Conservation (phyloP, 306 rosid species). For the Mucuna pruriens region DNA sequence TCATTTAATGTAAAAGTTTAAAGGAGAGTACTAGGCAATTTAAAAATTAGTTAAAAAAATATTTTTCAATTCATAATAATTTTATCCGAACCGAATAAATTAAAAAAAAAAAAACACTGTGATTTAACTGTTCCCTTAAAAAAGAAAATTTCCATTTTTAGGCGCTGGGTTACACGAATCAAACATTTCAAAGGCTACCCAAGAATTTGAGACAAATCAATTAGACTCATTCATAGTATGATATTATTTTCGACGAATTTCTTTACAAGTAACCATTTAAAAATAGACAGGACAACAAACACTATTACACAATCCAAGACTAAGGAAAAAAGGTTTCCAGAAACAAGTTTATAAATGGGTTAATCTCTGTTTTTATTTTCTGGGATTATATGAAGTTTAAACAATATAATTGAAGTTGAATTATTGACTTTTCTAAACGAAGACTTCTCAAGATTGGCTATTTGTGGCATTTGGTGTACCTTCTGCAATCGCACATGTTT, state of each 20-base stretch:
- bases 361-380: not conserved
- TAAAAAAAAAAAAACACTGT: too few relatives aligned
- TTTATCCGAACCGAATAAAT: too few relatives aligned
- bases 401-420: not conserved
- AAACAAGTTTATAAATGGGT: not conserved
- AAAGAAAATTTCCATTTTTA: too few relatives aligned
- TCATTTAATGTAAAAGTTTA: too few relatives aligned
- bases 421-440: constrained; percentile 40
- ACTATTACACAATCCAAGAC: not conserved
- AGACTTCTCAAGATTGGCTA: not conserved
- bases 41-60: too few relatives aligned
- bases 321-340: not conserved
- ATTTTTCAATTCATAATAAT: too few relatives aligned
- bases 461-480: constrained; percentile 40
- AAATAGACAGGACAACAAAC: not conserved
- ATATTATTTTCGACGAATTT: not conserved
- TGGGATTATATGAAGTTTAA: not conserved
- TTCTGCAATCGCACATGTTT: constrained; percentile 29
- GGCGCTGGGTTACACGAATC: not conserved
- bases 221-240: not conserved
- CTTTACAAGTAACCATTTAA: not conserved
- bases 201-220: not conserved
- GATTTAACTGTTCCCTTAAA: too few relatives aligned
- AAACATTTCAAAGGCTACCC: not conserved
- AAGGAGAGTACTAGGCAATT: too few relatives aligned